A percentile compares a stretch with the other conserved stretches of the same genome.
phyloP scores from a whole-genome alignment of 257 asterid genomes.

The Gentiana straminea region DNA sequence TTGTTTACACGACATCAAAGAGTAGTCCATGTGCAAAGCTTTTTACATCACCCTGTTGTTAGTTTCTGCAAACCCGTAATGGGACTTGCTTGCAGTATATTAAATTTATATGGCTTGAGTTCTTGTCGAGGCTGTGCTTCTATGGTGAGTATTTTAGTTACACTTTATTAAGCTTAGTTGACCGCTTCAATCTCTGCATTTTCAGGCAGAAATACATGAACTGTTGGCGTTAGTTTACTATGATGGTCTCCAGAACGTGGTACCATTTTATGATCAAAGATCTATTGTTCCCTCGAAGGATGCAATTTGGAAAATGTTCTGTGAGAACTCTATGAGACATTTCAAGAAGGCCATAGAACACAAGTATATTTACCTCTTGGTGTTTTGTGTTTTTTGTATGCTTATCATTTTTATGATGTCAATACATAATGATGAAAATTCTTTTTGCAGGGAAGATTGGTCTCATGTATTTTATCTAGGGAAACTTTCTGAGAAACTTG shows the following conservation, averaged over 20 bases:
- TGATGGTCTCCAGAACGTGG: conserved; percentile 96
- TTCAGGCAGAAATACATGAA: conserved; percentile 97
- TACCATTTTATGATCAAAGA: conserved; percentile 94
- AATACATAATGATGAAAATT: conserved; percentile 12
- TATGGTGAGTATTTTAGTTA: not conserved
- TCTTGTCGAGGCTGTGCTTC: not conserved
- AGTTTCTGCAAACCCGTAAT: not conserved
- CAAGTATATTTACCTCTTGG: conserved; percentile 41
- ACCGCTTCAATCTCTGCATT: conserved; percentile 10
- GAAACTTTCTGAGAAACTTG: conserved; percentile 90
- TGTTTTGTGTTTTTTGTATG: conserved; percentile 17
- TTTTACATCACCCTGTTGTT: not conserved
- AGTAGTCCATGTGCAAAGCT: not conserved
- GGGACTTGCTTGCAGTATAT: not conserved
- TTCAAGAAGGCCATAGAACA: conserved; percentile 79
- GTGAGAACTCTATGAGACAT: conserved; percentile 83
- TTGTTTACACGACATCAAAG: conserved; percentile 1
- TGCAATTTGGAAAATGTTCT: conserved; percentile 67
- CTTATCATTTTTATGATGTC: conserved; percentile 11
- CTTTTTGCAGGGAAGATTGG: conserved; percentile 84
- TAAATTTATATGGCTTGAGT: conserved; percentile 1
- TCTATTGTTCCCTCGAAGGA: conserved; percentile 56
- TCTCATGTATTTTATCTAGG: conserved; percentile 91
- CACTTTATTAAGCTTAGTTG: conserved; percentile 1
- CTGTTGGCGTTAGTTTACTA: conserved; percentile 87